phyloP scores from a whole-genome alignment of 2,329 filamentous ascomycete species.

The Beauveria sp. region DNA sequence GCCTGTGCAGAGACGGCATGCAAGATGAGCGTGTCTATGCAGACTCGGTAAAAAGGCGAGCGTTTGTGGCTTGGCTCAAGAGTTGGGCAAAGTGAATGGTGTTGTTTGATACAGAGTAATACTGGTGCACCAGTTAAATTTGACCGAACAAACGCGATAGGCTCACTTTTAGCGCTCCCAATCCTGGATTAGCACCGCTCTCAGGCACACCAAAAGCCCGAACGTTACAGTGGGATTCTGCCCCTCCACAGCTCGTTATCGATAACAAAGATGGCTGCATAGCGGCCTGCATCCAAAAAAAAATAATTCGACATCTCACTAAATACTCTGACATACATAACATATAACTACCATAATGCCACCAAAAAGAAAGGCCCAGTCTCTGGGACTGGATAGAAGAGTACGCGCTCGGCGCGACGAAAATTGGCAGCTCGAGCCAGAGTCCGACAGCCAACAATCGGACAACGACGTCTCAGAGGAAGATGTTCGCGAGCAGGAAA shows the following conservation, averaged over 20 bases:
- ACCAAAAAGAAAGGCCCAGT: conserved; percentile 32
- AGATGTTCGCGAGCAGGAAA: conserved; percentile 19
- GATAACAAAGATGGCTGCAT: neutral
- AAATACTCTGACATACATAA: neutral
- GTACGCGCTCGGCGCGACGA: conserved; percentile 39
- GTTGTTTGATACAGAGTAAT: too few species aligned
- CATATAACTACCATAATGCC: conserved; percentile 22
- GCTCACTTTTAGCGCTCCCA: too few species aligned
- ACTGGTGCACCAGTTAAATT: too few species aligned
- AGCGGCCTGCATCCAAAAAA: neutral
- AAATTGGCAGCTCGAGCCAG: conserved; percentile 31
- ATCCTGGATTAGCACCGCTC: too few species aligned
- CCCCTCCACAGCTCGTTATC: conserved; percentile 5
- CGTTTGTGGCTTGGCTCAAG: neutral
- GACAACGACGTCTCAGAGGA: conserved; percentile 24
- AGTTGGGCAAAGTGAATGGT: neutral
- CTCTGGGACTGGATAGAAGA: conserved; percentile 31
- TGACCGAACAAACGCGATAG: too few species aligned
- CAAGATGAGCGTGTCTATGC: neutral
- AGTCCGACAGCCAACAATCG: conserved; percentile 18
- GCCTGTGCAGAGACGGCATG: neutral
- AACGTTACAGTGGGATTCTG: neutral
- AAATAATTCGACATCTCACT: neutral
- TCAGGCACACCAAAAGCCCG: neutral
- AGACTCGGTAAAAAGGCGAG: neutral